Percentiles rank a stretch among this genome's conserved stretches.
phyloP scores from a whole-genome alignment of 805 yeast genomes.

The Ogataea saltuana region DNA sequence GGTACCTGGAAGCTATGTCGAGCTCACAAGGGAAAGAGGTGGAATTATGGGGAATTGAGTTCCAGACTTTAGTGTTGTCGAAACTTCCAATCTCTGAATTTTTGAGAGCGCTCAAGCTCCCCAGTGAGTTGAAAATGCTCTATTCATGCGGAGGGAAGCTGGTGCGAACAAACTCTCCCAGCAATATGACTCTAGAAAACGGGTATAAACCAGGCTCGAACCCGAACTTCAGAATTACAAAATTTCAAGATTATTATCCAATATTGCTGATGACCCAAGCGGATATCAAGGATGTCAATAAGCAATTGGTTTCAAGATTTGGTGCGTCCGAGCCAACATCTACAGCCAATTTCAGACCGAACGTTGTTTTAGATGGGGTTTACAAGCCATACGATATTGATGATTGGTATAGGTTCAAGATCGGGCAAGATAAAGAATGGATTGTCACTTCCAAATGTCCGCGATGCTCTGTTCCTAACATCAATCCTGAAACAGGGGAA shows the following conservation, averaged over 20 bases:
- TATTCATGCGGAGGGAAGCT: conserved; percentile 28
- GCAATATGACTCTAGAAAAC: conserved; percentile 7
- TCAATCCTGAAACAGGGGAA: conserved; percentile 21
- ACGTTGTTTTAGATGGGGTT: conserved; percentile 21
- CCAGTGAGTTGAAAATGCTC: conserved; percentile 18
- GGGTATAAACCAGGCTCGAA: conserved; percentile 10
- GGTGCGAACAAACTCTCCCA: conserved; percentile 29
- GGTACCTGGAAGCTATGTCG: conserved; percentile 12
- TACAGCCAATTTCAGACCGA: conserved; percentile 27
- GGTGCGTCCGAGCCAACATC: conserved; percentile 2
- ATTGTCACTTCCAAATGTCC: conserved; percentile 32
- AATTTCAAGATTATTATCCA: conserved; percentile 33
- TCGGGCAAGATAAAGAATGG: conserved; percentile 21
- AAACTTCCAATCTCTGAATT: conserved; percentile 17
- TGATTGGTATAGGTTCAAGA: conserved; percentile 26
- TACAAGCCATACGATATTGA: conserved; percentile 25
- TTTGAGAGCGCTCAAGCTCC: conserved; percentile 14
- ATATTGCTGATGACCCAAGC: conserved; percentile 23
- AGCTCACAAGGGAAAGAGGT: conserved; percentile 10
- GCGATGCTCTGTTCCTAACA: conserved; percentile 30
- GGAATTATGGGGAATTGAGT: conserved; percentile 29
- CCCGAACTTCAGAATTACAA: conserved; percentile 21
- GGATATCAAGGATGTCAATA: conserved; percentile 25
- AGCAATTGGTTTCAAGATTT: conserved; percentile 5
- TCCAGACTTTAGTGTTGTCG: conserved; percentile 21